phyloP scores from a whole-genome alignment of 2,329 filamentous ascomycete genomes.

The Exophiala spinifera region DNA sequence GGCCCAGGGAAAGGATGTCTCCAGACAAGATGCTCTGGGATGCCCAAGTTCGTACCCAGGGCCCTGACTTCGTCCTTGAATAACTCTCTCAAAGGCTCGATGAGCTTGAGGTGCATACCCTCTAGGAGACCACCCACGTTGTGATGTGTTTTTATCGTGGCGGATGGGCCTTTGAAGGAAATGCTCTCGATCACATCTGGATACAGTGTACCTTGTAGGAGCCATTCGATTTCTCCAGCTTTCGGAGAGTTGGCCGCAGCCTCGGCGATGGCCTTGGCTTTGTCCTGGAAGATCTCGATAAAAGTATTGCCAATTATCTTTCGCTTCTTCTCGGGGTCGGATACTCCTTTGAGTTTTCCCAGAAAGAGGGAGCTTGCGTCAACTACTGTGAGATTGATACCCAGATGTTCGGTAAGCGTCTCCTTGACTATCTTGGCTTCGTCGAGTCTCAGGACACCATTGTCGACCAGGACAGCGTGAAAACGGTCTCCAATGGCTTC shows the following conservation, averaged over 20 bases:
- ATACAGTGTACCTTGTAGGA: slow-evolving; percentile 84
- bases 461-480: slow-evolving; percentile 81
- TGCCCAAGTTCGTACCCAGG: slow-evolving; percentile 67
- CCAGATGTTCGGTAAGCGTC: slow-evolving; percentile 72
- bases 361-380: slow-evolving; percentile 78
- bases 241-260: slow-evolving; percentile 63
- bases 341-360: slow-evolving; percentile 68
- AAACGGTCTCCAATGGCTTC: slow-evolving; percentile 84
- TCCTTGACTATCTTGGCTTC: slow-evolving; percentile 80
- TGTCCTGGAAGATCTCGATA: slow-evolving; percentile 78
- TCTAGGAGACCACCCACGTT: slow-evolving; percentile 67
- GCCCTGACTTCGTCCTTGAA: slow-evolving; percentile 81
- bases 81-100: slow-evolving; percentile 74
- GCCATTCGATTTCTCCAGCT: slow-evolving; percentile 77
- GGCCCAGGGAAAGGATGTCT: slow-evolving; percentile 75
- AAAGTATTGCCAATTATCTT: slow-evolving; percentile 85
- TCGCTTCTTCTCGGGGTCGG: slow-evolving; percentile 80
- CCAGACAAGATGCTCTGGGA: slow-evolving; percentile 72
- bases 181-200: slow-evolving; percentile 70
- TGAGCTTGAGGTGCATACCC: slow-evolving; percentile 54
- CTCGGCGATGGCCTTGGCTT: slow-evolving; percentile 71
- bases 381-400: slow-evolving; percentile 86
- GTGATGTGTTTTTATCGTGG: slow-evolving; percentile 72
- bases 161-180: slow-evolving; percentile 68
- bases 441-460: slow-evolving; percentile 78